A percentile compares a stretch with the other conserved stretches of the same genome.
Conservation (phyloP, 2,329 filamentous ascomycete genomes). For the Chrysosphaeria jannelii region DNA sequence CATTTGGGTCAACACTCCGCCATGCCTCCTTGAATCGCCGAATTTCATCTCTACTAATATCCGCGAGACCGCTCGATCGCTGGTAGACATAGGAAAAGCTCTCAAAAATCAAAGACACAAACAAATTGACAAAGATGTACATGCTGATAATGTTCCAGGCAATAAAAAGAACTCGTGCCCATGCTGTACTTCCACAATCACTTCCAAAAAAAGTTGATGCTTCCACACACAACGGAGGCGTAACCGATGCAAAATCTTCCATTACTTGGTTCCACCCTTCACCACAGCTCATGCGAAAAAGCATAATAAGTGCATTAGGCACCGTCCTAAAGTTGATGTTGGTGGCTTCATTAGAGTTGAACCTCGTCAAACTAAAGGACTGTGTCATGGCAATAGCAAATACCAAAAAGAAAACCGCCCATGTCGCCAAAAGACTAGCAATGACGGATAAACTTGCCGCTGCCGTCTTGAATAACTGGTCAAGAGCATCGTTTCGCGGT, state of each 20-base stretch:
- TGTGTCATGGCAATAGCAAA: conserved; percentile 93
- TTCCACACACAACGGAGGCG: conserved; percentile 52
- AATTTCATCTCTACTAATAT: conserved; percentile 77
- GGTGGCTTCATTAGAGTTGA: conserved; percentile 37
- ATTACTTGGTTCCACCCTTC: conserved; percentile 94
- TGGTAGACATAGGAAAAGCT: conserved; percentile 99
- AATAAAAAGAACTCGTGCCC: conserved; percentile 75
- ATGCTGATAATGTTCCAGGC: conserved; percentile 98
- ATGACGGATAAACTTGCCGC: conserved; percentile 80
- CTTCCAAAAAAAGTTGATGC: conserved; percentile 46
- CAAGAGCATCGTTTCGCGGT: conserved; percentile 82
- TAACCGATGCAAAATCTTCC: conserved; percentile 72
- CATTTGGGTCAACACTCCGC: conserved; percentile 80
- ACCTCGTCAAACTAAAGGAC: conserved; percentile 79
- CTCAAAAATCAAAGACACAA: conserved; percentile 95
- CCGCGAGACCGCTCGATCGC: conserved; percentile 69
- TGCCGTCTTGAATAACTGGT: conserved; percentile 95
- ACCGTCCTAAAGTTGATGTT: conserved; percentile 86
- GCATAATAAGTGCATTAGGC: conserved; percentile 70
- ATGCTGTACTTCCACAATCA: conserved; percentile 73
- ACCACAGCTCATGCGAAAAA: conserved; percentile 78
- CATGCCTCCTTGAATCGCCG: conserved; percentile 94
- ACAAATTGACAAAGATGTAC: conserved; percentile 97
- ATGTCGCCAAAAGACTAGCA: conserved; percentile 73
- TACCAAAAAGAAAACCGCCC: conserved; percentile 88